These are phyloP conservation scores for Bretschneidera sinensis DNA, from an alignment of 345 rosid species.

Conservation along the genomic window DNA sequence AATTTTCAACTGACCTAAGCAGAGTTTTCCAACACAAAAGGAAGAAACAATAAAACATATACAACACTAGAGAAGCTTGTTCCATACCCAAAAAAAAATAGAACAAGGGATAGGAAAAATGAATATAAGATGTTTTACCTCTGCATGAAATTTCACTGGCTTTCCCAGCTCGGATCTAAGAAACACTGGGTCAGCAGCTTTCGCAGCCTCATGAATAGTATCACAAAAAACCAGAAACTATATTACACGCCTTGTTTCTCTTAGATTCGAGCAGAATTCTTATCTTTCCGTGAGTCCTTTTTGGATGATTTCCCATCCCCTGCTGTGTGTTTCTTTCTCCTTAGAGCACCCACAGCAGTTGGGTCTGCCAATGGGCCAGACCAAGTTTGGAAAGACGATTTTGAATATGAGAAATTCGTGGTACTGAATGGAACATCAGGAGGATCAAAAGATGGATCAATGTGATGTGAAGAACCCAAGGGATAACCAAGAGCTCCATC, in stretches of 20 bases:
- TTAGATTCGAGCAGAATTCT: conserved; percentile 31
- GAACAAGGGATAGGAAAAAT: conserved; percentile 24
- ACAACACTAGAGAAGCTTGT: conserved; percentile 34
- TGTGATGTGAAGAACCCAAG: conserved; percentile 75
- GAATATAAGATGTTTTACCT: conserved; percentile 36
- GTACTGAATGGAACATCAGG: conserved; percentile 70
- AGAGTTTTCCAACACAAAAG: conserved; percentile 16
- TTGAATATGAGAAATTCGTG: conserved; percentile 58
- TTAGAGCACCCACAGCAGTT: conserved; percentile 31
- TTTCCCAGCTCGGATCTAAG: conserved; percentile 23
- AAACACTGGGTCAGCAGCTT: conserved; percentile 25
- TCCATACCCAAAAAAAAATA: conserved; percentile 18
- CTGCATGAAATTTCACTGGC: conserved; percentile 26
- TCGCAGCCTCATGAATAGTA: conserved; percentile 24
- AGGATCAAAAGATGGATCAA: conserved; percentile 58
- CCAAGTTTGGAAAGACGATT: conserved; percentile 79
- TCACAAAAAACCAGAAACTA: conserved; percentile 17
- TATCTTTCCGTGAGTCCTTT: conserved; percentile 30
- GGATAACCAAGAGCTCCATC: conserved; percentile 85
- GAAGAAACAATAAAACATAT: conserved; percentile 23
- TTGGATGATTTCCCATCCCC: conserved; percentile 28
- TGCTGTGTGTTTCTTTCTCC: conserved; percentile 47
- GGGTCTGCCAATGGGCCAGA: conserved; percentile 83
- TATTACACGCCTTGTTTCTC: conserved; percentile 24
- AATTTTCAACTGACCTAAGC: conserved; percentile 20